Evolutionary conservation across 106 monocot genomes (phyloP).

Genomic region (Vanilla planifolia): DNA sequence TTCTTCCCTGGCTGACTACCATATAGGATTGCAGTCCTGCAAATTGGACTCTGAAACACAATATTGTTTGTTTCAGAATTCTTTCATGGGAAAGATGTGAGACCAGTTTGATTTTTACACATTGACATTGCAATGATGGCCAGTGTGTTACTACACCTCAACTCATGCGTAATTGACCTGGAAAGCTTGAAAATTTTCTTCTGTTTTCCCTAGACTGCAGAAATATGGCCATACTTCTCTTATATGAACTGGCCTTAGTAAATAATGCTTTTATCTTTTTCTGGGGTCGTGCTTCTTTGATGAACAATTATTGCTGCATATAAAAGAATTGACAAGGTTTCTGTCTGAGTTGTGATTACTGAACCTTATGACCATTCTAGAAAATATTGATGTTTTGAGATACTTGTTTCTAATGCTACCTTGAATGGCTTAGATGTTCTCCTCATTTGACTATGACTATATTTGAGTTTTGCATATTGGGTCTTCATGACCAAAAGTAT

Average conservation of each 20-base stretch:
- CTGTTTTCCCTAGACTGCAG: neutral
- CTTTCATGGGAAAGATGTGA: neutral
- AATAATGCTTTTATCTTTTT: neutral
- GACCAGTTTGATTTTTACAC: neutral
- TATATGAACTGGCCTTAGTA: neutral
- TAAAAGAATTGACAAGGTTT: too few species aligned
- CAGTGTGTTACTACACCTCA: neutral
- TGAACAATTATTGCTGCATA: neutral
- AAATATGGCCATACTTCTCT: neutral
- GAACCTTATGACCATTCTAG: neutral
- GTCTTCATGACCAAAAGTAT: too few species aligned
- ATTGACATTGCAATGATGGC: neutral
- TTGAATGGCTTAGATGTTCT: neutral
- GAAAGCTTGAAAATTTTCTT: neutral
- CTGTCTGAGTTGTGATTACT: neutral
- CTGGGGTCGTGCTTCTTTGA: neutral
- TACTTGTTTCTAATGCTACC: neutral
- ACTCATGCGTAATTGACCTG: neutral
- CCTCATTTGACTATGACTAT: too few species aligned
- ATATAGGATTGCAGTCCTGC: too few species aligned
- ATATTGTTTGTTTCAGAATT: neutral
- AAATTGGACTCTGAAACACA: constrained; percentile 1
- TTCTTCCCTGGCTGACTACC: too few species aligned
- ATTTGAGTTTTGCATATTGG: too few species aligned
- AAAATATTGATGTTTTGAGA: neutral